Conservation (phyloP, 768 basidiomycete species). For the Boletus sensibilis region DNA sequence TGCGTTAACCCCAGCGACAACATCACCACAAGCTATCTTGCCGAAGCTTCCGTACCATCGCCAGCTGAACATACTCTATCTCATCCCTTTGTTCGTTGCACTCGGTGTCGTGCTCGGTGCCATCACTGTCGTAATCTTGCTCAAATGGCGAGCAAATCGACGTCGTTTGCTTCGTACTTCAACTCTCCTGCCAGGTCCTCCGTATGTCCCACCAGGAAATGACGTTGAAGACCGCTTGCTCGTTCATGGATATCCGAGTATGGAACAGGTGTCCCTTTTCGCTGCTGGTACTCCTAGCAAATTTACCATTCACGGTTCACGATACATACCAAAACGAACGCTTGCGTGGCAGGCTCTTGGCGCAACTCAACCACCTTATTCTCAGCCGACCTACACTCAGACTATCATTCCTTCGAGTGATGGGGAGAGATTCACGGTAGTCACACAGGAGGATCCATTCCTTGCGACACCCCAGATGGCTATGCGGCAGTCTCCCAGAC, state of each 20-base stretch:
- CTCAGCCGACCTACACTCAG: constrained; percentile 3
- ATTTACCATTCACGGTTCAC: constrained; percentile 28
- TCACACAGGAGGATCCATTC: constrained; percentile 27
- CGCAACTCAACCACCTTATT: neutral
- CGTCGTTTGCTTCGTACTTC: constrained; percentile 11
- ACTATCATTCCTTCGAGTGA: constrained; percentile 24
- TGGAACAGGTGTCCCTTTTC: constrained; percentile 29
- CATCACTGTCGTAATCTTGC: constrained; percentile 5
- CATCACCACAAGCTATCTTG: constrained; percentile 9
- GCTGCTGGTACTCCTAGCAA: constrained; percentile 30
- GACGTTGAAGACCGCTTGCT: constrained; percentile 17
- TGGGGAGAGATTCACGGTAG: constrained; percentile 25
- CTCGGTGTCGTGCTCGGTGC: constrained; percentile 28
- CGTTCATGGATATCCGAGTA: constrained; percentile 20
- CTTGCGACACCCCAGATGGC: neutral
- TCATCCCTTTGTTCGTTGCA: constrained; percentile 26
- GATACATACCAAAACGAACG: constrained; percentile 19
- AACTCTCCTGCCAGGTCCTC: constrained; percentile 26
- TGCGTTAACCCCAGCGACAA: constrained; percentile 30
- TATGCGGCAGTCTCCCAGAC: neutral
- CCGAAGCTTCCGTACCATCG: constrained; percentile 22
- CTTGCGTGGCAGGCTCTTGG: constrained; percentile 9
- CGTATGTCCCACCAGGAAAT: constrained; percentile 23
- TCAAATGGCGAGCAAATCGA: constrained; percentile 12
- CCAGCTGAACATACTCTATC: constrained; percentile 28